These are phyloP conservation scores for Platanus orientalis DNA, from an alignment of 164 flowering plant genomes.

Conservation along the genomic window DNA sequence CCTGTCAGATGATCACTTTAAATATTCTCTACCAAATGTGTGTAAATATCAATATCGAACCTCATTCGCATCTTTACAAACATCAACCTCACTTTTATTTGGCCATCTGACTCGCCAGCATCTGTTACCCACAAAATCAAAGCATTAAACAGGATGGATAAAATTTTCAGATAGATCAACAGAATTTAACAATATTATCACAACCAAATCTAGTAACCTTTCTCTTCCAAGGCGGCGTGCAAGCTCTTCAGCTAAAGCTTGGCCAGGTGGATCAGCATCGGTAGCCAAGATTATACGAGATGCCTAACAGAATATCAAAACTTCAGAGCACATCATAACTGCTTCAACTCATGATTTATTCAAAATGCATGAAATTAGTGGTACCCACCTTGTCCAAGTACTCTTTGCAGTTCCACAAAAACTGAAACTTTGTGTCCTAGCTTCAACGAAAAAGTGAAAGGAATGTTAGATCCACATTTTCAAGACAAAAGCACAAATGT, in stretches of 20 bases:
- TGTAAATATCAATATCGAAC: slow-evolving; percentile 29
- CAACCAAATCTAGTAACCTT: slow-evolving; percentile 37
- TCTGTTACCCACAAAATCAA: slow-evolving; percentile 33
- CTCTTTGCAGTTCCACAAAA: slow-evolving; percentile 89
- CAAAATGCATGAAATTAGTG: background rate
- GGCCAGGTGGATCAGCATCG: slow-evolving; percentile 83
- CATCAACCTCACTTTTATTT: slow-evolving; percentile 43
- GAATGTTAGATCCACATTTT: slow-evolving; percentile 15
- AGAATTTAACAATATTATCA: background rate
- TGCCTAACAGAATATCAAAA: slow-evolving; percentile 35
- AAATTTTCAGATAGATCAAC: background rate
- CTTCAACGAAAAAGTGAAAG: slow-evolving; percentile 34
- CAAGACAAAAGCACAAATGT: slow-evolving; percentile 4
- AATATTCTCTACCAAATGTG: background rate
- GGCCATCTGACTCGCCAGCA: slow-evolving; percentile 97
- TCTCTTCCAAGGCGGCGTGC: slow-evolving; percentile 96
- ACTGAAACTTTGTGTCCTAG: slow-evolving; percentile 87
- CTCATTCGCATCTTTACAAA: slow-evolving; percentile 94
- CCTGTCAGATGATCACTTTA: background rate
- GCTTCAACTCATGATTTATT: background rate
- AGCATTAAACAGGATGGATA: background rate
- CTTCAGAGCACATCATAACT: background rate
- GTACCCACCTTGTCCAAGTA: slow-evolving; percentile 61
- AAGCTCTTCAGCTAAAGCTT: slow-evolving; percentile 93
- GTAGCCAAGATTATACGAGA: slow-evolving; percentile 90